Conservation (phyloP, 192 early-diverging fungal species). For the Phycomyces blakesleeanus region DNA sequence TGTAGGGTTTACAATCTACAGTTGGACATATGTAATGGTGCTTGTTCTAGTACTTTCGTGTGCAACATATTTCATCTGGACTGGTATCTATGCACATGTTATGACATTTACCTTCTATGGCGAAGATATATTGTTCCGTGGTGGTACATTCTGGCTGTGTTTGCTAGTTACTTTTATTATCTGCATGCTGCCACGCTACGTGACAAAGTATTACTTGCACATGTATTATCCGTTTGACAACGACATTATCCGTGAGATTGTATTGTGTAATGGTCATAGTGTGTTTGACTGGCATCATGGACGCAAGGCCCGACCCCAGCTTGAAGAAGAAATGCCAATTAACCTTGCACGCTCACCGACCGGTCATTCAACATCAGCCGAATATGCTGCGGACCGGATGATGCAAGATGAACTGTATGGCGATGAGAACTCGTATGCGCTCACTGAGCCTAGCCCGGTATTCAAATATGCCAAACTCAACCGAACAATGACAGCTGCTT, state of each 20-base stretch:
- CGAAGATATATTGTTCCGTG: conserved; percentile 54
- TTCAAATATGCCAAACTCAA: background rate
- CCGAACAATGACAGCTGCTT: conserved; percentile 5
- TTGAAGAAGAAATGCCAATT: conserved; percentile 29
- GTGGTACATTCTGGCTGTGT: conserved; percentile 67
- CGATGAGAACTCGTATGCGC: background rate
- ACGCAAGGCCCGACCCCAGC: background rate
- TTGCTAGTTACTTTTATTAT: conserved; percentile 54
- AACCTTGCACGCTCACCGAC: conserved; percentile 6
- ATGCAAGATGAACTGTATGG: background rate
- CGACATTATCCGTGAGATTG: conserved; percentile 82
- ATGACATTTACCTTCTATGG: conserved; percentile 29
- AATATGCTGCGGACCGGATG: background rate
- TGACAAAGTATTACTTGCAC: conserved; percentile 63
- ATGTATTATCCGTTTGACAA: conserved; percentile 75
- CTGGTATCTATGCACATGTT: conserved; percentile 52
- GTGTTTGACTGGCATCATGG: background rate
- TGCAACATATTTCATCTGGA: conserved; percentile 56
- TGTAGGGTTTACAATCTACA: conserved; percentile 72
- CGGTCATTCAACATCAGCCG: conserved; percentile 7
- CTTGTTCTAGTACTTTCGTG: conserved; percentile 45
- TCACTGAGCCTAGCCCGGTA: background rate
- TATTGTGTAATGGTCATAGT: conserved; percentile 16
- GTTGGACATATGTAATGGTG: conserved; percentile 73
- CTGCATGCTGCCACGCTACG: conserved; percentile 73